Conservation (phyloP, 1,284 basidiomycete genomes). For the Austroboletus niveus region DNA sequence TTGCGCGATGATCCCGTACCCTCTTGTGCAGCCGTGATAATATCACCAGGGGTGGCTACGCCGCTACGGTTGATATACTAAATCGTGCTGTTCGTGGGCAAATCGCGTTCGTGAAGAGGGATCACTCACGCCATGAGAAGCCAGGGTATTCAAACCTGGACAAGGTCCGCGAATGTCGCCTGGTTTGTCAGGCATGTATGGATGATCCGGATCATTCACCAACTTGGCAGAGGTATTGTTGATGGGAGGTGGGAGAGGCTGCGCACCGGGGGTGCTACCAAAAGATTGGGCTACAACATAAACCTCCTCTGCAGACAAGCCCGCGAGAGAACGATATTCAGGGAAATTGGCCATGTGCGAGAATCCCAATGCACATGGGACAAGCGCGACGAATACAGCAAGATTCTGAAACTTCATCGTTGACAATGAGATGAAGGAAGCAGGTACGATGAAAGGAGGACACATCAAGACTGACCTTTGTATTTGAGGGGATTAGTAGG, state of each 20-base stretch:
- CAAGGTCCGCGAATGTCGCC: constrained; percentile 43
- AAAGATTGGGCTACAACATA: constrained; percentile 15
- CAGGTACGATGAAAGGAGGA: no score
- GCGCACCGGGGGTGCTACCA: constrained; percentile 20
- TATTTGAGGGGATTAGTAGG: no score
- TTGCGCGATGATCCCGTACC: constrained; percentile 1
- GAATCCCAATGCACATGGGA: constrained; percentile 14
- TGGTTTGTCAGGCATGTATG: constrained; percentile 14
- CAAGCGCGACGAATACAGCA: constrained; percentile 1
- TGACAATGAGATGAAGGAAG: background rate
- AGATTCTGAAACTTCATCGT: constrained; percentile 12
- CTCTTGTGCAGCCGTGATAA: constrained; percentile 27
- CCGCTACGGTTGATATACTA: constrained; percentile 25
- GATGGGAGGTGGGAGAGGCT: constrained; percentile 22
- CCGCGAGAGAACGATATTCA: constrained; percentile 21
- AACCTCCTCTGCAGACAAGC: constrained; percentile 17
- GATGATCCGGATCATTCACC: constrained; percentile 23
- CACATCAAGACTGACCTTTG: no score
- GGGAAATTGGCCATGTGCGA: constrained; percentile 17
- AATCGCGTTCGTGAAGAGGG: background rate
- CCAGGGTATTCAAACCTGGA: constrained; percentile 47
- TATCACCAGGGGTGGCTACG: constrained; percentile 23
- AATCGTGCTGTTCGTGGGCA: background rate
- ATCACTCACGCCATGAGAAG: constrained; percentile 40
- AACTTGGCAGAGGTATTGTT: constrained; percentile 27